phyloP scores from a whole-genome alignment of 306 rosid genomes.

The Boehmeria nivea region DNA sequence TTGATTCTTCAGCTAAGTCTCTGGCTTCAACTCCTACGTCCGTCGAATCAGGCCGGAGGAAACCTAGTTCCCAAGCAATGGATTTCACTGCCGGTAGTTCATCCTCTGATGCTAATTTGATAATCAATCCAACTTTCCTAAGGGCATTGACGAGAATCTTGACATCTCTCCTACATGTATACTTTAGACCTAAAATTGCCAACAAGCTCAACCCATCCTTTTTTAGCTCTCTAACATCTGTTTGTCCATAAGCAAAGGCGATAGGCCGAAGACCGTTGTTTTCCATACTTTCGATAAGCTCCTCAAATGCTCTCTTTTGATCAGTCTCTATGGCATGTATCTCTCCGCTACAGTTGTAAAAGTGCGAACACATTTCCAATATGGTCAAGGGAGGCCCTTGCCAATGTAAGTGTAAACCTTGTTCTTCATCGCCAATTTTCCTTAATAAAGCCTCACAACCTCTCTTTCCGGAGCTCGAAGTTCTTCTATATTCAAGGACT shows the following conservation, averaged over 20 bases:
- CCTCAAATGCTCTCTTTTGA: conserved; percentile 19
- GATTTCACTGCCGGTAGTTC: conserved; percentile 23
- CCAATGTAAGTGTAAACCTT: conserved; percentile 39
- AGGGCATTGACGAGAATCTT: conserved; percentile 27
- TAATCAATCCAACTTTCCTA: conserved; percentile 15
- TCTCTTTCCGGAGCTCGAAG: conserved; percentile 21
- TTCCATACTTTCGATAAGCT: conserved; percentile 35
- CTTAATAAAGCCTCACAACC: conserved; percentile 29
- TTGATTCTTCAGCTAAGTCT: background rate
- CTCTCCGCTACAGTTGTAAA: conserved; percentile 33
- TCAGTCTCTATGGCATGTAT: conserved; percentile 23
- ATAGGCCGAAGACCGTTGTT: conserved; percentile 36
- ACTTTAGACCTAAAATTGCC: conserved; percentile 44
- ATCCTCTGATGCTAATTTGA: conserved; percentile 54
- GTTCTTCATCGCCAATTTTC: conserved; percentile 13
- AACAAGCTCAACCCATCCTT: conserved; percentile 42
- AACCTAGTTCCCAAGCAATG: conserved; percentile 41
- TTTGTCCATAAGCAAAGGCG: conserved; percentile 50
- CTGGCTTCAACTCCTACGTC: no score
- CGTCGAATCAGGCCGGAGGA: no score
- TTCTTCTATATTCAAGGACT: conserved; percentile 12
- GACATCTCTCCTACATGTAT: conserved; percentile 13
- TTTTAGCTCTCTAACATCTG: conserved; percentile 19
- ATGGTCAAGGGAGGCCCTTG: conserved; percentile 49
- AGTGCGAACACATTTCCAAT: conserved; percentile 51